phyloP scores from a whole-genome alignment of 257 asterid genomes.

The Knoxia roxburghii region DNA sequence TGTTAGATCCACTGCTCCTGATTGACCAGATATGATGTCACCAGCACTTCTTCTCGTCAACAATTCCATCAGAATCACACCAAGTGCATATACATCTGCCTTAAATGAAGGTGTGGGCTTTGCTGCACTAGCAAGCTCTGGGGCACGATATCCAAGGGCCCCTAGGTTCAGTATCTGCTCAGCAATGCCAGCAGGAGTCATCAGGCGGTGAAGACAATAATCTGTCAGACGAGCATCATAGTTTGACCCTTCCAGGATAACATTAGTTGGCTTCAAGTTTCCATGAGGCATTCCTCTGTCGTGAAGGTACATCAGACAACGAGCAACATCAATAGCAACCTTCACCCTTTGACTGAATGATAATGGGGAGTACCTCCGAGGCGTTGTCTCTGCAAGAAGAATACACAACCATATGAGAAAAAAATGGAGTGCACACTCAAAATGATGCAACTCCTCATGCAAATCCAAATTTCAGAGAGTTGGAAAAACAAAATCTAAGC shows the following conservation, averaged over 20 bases:
- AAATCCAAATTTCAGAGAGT: neutral
- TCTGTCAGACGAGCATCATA: slow-evolving; percentile 61
- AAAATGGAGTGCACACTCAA: slow-evolving; percentile 2
- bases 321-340: slow-evolving; percentile 77
- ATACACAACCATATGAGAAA: slow-evolving; percentile 7
- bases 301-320: slow-evolving; percentile 66
- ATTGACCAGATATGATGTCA: slow-evolving; percentile 84
- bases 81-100: slow-evolving; percentile 92
- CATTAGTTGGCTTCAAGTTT: slow-evolving; percentile 88
- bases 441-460: neutral
- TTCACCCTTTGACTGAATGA: slow-evolving; percentile 76
- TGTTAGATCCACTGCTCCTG: slow-evolving; percentile 94
- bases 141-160: slow-evolving; percentile 91
- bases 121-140: slow-evolving; percentile 66
- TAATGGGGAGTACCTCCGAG: slow-evolving; percentile 73
- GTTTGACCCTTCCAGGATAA: slow-evolving; percentile 58
- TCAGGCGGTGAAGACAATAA: slow-evolving; percentile 88
- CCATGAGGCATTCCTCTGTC: slow-evolving; percentile 90
- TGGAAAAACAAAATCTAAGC: neutral
- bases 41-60: slow-evolving; percentile 96
- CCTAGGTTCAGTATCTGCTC: slow-evolving; percentile 89
- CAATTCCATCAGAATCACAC: slow-evolving; percentile 91
- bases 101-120: slow-evolving; percentile 69
- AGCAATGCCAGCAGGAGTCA: slow-evolving; percentile 83
- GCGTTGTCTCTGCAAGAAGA: slow-evolving; percentile 70